Percentiles rank a stretch among this genome's conserved stretches.
Conservation (phyloP, 2,329 filamentous ascomycete genomes). For the Aspergillus sp. region DNA sequence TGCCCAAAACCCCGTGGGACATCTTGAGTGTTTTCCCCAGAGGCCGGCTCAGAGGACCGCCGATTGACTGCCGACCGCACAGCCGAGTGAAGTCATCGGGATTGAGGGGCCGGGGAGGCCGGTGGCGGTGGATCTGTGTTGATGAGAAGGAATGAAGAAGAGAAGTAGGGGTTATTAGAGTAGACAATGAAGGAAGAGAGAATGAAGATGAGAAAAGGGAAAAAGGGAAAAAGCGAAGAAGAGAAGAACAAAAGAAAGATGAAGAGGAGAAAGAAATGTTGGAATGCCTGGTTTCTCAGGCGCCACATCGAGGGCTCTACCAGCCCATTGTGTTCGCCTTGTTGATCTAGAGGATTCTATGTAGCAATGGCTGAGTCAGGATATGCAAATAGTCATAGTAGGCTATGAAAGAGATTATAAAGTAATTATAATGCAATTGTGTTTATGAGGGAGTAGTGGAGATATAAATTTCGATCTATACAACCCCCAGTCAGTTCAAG, state of each 20-base stretch:
- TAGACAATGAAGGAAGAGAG: background rate
- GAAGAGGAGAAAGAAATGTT: background rate
- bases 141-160: background rate
- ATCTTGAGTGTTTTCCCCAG: background rate
- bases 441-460: no score
- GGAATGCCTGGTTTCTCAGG: background rate
- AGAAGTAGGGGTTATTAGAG: background rate
- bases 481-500: no score
- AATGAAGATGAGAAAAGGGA: background rate
- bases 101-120: background rate
- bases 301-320: background rate
- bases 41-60: background rate
- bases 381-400: no score
- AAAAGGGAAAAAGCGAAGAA: background rate
- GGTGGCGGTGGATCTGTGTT: no score
- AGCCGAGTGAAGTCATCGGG: slow-evolving; percentile 1
- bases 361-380: no score
- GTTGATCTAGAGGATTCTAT: no score
- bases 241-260: no score
- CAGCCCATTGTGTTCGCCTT: no score
- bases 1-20: no score
- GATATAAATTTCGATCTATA: no score
- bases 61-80: background rate
- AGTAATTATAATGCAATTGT: no score
- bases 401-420: no score